A percentile compares a stretch with the other conserved stretches of the same genome.
Evolutionary conservation across 1,139 yeast species (phyloP).

Genomic region (Blastobotrys persicus): DNA sequence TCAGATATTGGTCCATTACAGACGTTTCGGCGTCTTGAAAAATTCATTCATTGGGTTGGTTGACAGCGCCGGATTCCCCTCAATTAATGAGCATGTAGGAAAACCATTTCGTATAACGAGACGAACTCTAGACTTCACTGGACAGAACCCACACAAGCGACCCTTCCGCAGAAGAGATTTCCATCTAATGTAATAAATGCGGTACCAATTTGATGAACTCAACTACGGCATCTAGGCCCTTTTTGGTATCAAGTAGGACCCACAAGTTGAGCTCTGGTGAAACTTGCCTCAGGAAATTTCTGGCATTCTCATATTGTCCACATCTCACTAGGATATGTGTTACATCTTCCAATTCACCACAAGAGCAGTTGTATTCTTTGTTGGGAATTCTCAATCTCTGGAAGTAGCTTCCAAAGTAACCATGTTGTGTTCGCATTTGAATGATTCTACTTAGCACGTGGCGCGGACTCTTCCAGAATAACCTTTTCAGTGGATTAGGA

Average conservation of each 20-base stretch:
- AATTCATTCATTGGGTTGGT: no score
- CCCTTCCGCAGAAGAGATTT: conserved; percentile 3
- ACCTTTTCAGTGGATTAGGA: background rate
- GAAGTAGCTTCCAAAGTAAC: conserved; percentile 3
- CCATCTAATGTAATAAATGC: background rate
- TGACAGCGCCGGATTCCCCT: no score
- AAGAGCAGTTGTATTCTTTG: conserved; percentile 2
- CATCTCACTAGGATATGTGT: background rate
- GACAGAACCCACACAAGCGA: conserved; percentile 3
- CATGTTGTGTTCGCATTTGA: conserved; percentile 5
- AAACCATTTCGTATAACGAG: no score
- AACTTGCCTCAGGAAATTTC: background rate
- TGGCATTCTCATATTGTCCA: background rate
- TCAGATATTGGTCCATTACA: no score
- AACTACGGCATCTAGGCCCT: conserved; percentile 1
- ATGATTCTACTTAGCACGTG: background rate
- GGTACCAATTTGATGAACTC: background rate
- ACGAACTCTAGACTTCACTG: no score
- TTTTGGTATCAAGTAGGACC: background rate
- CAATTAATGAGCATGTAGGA: no score
- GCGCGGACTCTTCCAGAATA: background rate
- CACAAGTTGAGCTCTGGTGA: conserved; percentile 4
- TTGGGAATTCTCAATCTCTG: background rate
- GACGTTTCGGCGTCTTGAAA: no score
- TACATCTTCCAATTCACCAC: conserved; percentile 1